Conservation (phyloP, 768 basidiomycete species). For the Trametes punicea region DNA sequence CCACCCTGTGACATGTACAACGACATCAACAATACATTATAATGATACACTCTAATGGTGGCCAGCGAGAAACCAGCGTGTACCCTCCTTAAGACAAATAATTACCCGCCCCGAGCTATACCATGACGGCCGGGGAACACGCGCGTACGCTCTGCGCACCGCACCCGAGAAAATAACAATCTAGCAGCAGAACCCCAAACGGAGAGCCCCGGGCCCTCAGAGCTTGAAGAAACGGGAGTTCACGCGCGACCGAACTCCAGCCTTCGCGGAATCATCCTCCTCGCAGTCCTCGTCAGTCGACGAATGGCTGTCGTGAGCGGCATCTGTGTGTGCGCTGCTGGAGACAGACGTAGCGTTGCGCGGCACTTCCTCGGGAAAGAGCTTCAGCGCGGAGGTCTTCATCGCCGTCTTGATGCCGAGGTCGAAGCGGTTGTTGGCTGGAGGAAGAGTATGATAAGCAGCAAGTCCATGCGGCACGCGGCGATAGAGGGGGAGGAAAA, state of each 20-base stretch:
- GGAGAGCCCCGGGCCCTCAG: background rate
- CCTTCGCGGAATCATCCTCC: background rate
- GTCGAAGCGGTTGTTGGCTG: slow-evolving; percentile 28
- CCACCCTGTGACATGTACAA: background rate
- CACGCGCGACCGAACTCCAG: slow-evolving; percentile 4
- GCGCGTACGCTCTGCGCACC: background rate
- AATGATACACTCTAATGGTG: slow-evolving; percentile 1
- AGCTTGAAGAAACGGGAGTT: slow-evolving; percentile 25
- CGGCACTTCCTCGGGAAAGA: slow-evolving; percentile 2
- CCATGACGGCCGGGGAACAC: background rate
- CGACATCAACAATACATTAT: background rate
- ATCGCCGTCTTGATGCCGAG: slow-evolving; percentile 24
- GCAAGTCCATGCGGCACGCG: background rate
- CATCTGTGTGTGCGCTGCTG: background rate
- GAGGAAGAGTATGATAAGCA: background rate
- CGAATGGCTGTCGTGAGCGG: background rate
- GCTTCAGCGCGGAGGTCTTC: slow-evolving; percentile 18
- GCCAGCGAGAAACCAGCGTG: background rate
- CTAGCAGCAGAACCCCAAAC: background rate
- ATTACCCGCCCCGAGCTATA: background rate
- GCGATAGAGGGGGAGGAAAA: background rate
- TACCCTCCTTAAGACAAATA: background rate
- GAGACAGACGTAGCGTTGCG: background rate
- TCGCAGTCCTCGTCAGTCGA: background rate
- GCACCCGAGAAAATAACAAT: background rate